A percentile compares a stretch with the other conserved stretches of the same genome.
These are phyloP conservation scores for Blastobotrys malaysiensis DNA, from an alignment of 1,139 yeast genomes.

Conservation along the genomic window DNA sequence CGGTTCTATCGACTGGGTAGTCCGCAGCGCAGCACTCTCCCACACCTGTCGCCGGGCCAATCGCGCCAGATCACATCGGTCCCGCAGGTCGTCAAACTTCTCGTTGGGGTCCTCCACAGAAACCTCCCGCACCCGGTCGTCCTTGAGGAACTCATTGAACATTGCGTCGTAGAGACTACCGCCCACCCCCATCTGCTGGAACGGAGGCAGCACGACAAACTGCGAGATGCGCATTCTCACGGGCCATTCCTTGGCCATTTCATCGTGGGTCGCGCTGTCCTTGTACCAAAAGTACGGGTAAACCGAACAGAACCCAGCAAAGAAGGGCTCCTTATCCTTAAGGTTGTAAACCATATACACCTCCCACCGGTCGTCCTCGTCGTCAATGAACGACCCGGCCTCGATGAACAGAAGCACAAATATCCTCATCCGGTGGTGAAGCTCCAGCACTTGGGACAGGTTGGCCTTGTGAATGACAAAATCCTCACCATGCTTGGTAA, in stretches of 20 bases:
- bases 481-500: slow-evolving; percentile 33
- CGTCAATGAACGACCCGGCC: slow-evolving; percentile 87
- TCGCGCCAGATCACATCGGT: slow-evolving; percentile 66
- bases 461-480: slow-evolving; percentile 24
- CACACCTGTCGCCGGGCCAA: slow-evolving; percentile 37
- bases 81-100: slow-evolving; percentile 85
- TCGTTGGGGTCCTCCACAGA: slow-evolving; percentile 96
- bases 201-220: slow-evolving; percentile 76
- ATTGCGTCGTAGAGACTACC: slow-evolving; percentile 55
- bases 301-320: slow-evolving; percentile 78
- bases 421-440: slow-evolving; percentile 70
- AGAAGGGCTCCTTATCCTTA: slow-evolving; percentile 29
- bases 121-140: slow-evolving; percentile 56
- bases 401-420: slow-evolving; percentile 82
- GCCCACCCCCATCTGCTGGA: slow-evolving; percentile 67
- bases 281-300: slow-evolving; percentile 80
- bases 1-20: slow-evolving; percentile 26
- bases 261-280: slow-evolving; percentile 54
- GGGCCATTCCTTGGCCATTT: slow-evolving; percentile 28
- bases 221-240: slow-evolving; percentile 80
- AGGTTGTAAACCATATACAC: slow-evolving; percentile 36
- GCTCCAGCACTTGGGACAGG: slow-evolving; percentile 38
- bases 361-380: slow-evolving; percentile 69
- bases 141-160: slow-evolving; percentile 49
- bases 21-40: slow-evolving; percentile 19